phyloP scores from a whole-genome alignment of 2,329 filamentous ascomycete genomes.

The Xylaria polymorpha region DNA sequence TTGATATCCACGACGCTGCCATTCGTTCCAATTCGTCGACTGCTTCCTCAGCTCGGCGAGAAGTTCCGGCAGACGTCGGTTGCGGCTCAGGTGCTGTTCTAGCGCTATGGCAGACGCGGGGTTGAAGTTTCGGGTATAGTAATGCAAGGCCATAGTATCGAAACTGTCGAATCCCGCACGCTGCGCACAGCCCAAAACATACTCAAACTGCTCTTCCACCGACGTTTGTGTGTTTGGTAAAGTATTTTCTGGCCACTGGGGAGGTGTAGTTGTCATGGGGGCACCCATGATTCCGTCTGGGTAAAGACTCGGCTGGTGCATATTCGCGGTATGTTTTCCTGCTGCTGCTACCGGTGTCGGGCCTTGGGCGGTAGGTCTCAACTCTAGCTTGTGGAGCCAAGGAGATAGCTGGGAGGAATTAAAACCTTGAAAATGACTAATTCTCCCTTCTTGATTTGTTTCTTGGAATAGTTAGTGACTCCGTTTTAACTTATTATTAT shows the following conservation, averaged over 20 bases:
- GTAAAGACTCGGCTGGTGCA: background rate
- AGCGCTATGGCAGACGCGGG: conserved; percentile 14
- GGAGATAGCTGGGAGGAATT: conserved; percentile 10
- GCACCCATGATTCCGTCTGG: background rate
- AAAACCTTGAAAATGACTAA: conserved; percentile 7
- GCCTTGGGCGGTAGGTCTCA: background rate
- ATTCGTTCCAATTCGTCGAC: conserved; percentile 13
- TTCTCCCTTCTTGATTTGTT: background rate
- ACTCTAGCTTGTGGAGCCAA: conserved; percentile 14
- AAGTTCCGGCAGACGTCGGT: conserved; percentile 22
- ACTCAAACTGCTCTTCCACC: conserved; percentile 28
- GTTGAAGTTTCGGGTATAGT: conserved; percentile 30
- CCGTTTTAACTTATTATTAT: background rate
- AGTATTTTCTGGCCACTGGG: conserved; percentile 11
- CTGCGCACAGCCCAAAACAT: conserved; percentile 25
- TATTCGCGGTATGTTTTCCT: background rate
- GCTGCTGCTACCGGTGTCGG: background rate
- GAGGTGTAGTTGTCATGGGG: background rate
- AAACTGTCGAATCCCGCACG: conserved; percentile 29
- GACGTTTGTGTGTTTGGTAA: conserved; percentile 10
- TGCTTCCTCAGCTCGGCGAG: conserved; percentile 29
- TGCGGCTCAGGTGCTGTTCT: conserved; percentile 26
- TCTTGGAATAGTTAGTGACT: conserved; percentile 9
- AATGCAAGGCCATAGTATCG: conserved; percentile 27
- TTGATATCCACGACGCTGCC: conserved; percentile 29